Conservation (phyloP, 2,329 filamentous ascomycete genomes). For the Phaeosphaeria sp. region DNA sequence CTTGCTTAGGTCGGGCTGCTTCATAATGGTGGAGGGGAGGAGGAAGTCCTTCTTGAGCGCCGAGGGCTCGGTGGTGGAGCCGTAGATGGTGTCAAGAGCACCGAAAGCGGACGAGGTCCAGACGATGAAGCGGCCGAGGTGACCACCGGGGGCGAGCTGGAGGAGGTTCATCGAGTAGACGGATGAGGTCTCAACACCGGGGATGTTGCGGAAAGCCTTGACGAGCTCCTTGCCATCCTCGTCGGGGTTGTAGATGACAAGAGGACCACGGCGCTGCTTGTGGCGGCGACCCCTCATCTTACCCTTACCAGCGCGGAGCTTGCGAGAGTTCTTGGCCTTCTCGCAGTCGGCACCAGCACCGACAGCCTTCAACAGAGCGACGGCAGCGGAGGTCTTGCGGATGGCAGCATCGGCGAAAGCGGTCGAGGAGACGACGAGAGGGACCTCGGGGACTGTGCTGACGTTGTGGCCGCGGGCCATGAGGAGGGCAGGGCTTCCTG, state of each 20-base stretch:
- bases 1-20: slow-evolving; percentile 93
- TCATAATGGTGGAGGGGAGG: slow-evolving; percentile 88
- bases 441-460: slow-evolving; percentile 90
- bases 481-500: slow-evolving; percentile 91
- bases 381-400: slow-evolving; percentile 86
- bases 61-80: slow-evolving; percentile 85
- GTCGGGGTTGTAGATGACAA: slow-evolving; percentile 96
- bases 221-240: slow-evolving; percentile 94
- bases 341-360: slow-evolving; percentile 89
- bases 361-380: slow-evolving; percentile 86
- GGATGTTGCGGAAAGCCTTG: slow-evolving; percentile 97
- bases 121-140: slow-evolving; percentile 98
- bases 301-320: slow-evolving; percentile 98
- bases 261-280: slow-evolving; percentile 96
- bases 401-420: slow-evolving; percentile 81
- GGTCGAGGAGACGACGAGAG: slow-evolving; percentile 91
- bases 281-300: slow-evolving; percentile 96
- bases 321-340: slow-evolving; percentile 96
- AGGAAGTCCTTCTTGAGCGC: slow-evolving; percentile 99
- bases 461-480: slow-evolving; percentile 97
- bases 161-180: slow-evolving; percentile 97
- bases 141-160: slow-evolving; percentile 97
- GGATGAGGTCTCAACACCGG: slow-evolving; percentile 95
- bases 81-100: slow-evolving; percentile 96
- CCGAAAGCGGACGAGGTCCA: slow-evolving; percentile 98